phyloP scores from a whole-genome alignment of 495 filamentous ascomycete genomes.

The Xylaria intraflava region DNA sequence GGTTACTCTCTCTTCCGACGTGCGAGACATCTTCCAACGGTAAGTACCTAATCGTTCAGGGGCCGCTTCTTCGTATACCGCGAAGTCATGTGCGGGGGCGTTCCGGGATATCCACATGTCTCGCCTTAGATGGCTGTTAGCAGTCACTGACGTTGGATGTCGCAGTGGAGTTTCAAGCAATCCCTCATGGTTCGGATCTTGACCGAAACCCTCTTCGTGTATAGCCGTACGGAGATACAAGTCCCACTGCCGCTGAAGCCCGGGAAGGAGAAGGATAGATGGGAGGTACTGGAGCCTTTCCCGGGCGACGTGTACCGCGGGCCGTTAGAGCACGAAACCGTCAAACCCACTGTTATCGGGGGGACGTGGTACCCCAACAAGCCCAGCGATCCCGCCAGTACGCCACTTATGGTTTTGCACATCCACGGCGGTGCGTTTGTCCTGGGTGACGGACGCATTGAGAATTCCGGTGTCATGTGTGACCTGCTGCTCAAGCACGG shows the following conservation, averaged over 20 bases:
- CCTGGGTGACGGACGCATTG: slow-evolving; percentile 22
- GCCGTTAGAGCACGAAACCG: slow-evolving; percentile 1
- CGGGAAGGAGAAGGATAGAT: slow-evolving; percentile 10
- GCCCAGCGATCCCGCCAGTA: not conserved
- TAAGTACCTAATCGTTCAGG: not conserved
- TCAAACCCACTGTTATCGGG: slow-evolving; percentile 5
- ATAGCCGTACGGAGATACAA: not conserved
- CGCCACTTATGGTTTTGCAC: slow-evolving; percentile 2
- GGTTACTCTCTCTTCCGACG: slow-evolving; percentile 5
- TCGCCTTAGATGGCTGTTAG: not conserved
- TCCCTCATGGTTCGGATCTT: not conserved
- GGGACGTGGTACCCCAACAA: slow-evolving; percentile 11
- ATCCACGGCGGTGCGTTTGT: slow-evolving; percentile 46
- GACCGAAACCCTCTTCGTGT: not conserved
- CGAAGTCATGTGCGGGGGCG: not conserved
- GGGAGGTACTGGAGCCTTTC: slow-evolving; percentile 5
- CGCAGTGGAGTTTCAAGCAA: slow-evolving; percentile 9
- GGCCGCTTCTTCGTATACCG: not conserved
- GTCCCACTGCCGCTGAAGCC: slow-evolving; percentile 6
- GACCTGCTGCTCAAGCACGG: slow-evolving; percentile 11
- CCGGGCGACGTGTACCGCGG: slow-evolving; percentile 6
- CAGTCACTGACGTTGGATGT: not conserved
- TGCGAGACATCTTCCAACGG: slow-evolving; percentile 6
- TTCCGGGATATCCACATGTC: not conserved
- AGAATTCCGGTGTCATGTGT: slow-evolving; percentile 11